Base-by-base conservation (phyloP, 306 rosid species). In the Corylus americana region DNA sequence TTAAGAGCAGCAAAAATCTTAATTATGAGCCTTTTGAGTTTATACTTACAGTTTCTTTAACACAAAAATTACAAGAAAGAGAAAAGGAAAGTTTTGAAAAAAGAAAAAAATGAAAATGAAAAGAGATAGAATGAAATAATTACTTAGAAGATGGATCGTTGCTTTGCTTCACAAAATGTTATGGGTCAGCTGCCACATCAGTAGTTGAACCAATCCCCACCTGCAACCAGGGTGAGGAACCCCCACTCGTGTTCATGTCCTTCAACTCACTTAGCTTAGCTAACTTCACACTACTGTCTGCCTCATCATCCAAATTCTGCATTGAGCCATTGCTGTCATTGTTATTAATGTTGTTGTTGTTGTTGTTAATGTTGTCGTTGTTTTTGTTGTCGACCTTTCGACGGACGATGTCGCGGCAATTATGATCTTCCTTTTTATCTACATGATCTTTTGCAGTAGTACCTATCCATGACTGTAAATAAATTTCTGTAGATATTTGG, bases 211-310 rank as follows among this genome's bases (percentile, higher is more conserved):
- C 92, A 42, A 95, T 88, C 76, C 98, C 99, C 61, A 95, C 93
- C 79, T 95, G 98, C 88, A 95, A 85, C 99, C 99, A 95, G 55
- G 93, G 90, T 5, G 97, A 90, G 73, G 94, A 89, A 80, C 83
- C 88, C 58, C 92, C 94, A 85, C 85, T 86, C 53, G 70, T 77
- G 69, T 72, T 91, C 27, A 88, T 90, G 45, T 94, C 96, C 83
- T 92, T 92, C 54, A 92, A 84, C 82, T 92, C 98, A 84, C 99
- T 86, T 50, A 95, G 88, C 86, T 95, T 95, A 9, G 98, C 94
- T 77, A 93, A 83, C 83, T 91, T 91, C 70, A 86, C 83, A 86
- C 84, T 91, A 73, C 91, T 93, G 78, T 95, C 97, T 10, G 81
- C 96, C 83, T 91, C 97, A 7, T 91, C 93, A 22, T 90, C 96